Base-by-base conservation (phyloP, 441 rosid genomes). In the Adansonia grandidieri region DNA sequence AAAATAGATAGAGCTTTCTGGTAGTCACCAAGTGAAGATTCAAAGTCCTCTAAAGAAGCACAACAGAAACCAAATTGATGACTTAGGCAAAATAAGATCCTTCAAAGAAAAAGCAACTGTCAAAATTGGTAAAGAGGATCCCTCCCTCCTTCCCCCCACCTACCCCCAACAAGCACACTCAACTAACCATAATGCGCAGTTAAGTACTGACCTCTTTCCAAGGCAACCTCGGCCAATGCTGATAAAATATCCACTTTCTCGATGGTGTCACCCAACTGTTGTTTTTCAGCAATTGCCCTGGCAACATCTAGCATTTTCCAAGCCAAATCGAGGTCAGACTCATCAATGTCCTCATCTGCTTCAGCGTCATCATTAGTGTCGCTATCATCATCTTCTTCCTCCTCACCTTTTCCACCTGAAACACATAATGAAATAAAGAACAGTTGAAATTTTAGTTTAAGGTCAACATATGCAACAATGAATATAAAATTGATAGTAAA, bases 241-340 rank as follows among this genome's bases (percentile, higher is more conserved):
- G 95, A 90, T 79, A 95, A 85, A 65, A 93, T 88, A 82, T 93
- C 97, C 67, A 95, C 98, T 81, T 89, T 91, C 79, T 91, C 95
- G 89, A 89, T 88, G 32, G 94, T 85, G 40, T 91, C 97, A 64
- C 76, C 87, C 0, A 86, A 73, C 20, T 85, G 81, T 58, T 86
- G 83, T 73, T 88, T 96, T 58, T 91, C 98, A 78, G 94, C 84
- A 75, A 96, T 93, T 80, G 92, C 96, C 85, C 99, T 91, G 1
- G 97, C 96, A 78, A 94, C 86, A 84, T 91, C 99, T 14, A 96
- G 89, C 94, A 94, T 89, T 85, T 96, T 93, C 98, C 97, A 94
- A 6, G 99, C 92, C 89, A 89, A 89, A 84, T 94, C 97, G 84
- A 92, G 86, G 81, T 94, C 98, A 79, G 93, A 88, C 61, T 94